Conservation (phyloP, 352 stramenopile species). For the Phytophthora hybrid region DNA sequence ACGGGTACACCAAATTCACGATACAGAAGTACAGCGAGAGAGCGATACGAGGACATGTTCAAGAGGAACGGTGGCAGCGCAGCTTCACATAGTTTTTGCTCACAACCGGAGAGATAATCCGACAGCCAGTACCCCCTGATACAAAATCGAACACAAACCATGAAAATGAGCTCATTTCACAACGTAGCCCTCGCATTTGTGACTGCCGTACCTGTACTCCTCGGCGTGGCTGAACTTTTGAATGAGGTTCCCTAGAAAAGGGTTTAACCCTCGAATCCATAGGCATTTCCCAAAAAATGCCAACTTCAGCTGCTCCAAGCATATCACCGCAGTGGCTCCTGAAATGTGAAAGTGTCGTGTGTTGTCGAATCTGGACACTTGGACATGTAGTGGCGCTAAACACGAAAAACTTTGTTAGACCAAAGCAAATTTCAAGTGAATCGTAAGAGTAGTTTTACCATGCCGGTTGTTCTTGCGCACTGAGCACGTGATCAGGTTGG, state of each 20-base stretch:
- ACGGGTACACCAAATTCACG: slow-evolving; percentile 71
- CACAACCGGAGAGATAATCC: slow-evolving; percentile 68
- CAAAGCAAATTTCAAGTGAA: background rate
- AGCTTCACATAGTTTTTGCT: slow-evolving; percentile 70
- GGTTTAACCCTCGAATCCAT: slow-evolving; percentile 75
- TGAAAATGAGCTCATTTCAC: background rate
- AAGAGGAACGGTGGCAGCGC: slow-evolving; percentile 60
- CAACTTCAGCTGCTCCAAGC: slow-evolving; percentile 78
- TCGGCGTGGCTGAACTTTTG: slow-evolving; percentile 57
- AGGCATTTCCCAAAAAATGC: slow-evolving; percentile 78
- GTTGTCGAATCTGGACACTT: slow-evolving; percentile 84
- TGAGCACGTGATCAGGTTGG: slow-evolving; percentile 79
- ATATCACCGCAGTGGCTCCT: slow-evolving; percentile 73
- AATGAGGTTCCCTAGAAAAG: slow-evolving; percentile 82
- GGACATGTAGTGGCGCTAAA: slow-evolving; percentile 71
- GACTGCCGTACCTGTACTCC: slow-evolving; percentile 48
- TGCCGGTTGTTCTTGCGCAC: slow-evolving; percentile 81
- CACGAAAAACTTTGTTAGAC: background rate
- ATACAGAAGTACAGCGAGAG: slow-evolving; percentile 67
- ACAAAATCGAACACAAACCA: background rate
- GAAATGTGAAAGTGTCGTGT: slow-evolving; percentile 79
- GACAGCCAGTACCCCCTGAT: slow-evolving; percentile 64
- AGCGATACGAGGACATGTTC: slow-evolving; percentile 54
- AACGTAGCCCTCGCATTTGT: too few relatives aligned
- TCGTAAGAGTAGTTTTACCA: slow-evolving; percentile 35